Base-by-base conservation (phyloP, 495 filamentous ascomycete species). In the Xylaria castorea region DNA sequence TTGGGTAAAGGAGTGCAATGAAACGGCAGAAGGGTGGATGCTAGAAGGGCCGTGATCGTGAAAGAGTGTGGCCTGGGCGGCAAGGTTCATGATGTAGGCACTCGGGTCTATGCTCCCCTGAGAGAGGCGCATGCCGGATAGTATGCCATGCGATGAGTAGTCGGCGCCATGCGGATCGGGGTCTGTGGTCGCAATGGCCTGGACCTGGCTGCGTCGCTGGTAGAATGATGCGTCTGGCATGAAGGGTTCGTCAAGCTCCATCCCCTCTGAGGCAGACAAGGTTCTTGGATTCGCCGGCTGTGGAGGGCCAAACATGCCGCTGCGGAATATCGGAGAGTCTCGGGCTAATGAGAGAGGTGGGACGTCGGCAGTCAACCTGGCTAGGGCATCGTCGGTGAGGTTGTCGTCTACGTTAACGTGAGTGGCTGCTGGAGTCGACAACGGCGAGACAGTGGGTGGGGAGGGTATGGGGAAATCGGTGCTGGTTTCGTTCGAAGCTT, bases 341-440 rank as follows among this genome's bases (percentile, higher is more conserved):
- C 63, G 70, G 20, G 38, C 22, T 20, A 72, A n/a, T 18, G 70
- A 60, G 42, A 74, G 68, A 61, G 71, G 74, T 27, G 72, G 58
- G 40, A 66, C 61, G 44, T 76, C 78, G 36, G 71, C 66, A 55
- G 76, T 42, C 42, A 78, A 62, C 22, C 75, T 72, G 22, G 78
- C 71, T 2, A 80, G 48, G 70, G 73, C 67, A 40, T 71, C 67
- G 20, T 74, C 72, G 30, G 67, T 71, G 2, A 78, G 71, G 64
- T 71, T 76, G 34, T 80, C 78, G 63, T 73, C 76, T 44, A 78
- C 51, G 18, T 80, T 80, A 14, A 76, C 57, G 53, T 76, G 71
- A 0, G 78, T 80, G n/a, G 74, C 78, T 7, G 78, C 78, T 3
- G 78, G 78, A n/a, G 78, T 80, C 42, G 78, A 80, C 48, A 80